Percentiles rank a stretch among this genome's conserved stretches.
Evolutionary conservation across 176 grass and related monocot genomes (phyloP).

Genomic region (Carex scoparia): DNA sequence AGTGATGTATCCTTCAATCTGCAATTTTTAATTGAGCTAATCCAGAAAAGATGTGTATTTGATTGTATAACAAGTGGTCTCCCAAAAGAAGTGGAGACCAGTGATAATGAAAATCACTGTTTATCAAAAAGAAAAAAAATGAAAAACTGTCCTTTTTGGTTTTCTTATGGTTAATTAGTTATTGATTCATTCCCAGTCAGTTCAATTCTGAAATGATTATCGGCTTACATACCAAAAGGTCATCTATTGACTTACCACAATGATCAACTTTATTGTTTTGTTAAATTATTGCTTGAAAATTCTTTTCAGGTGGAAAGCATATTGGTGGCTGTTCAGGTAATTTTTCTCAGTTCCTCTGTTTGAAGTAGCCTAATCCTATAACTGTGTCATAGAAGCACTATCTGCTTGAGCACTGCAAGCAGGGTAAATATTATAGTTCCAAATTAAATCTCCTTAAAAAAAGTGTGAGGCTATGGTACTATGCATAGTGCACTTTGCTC

Average conservation of each 20-base stretch:
- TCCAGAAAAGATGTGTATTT: neutral
- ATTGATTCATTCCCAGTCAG: neutral
- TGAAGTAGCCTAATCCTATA: neutral
- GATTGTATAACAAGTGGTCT: neutral
- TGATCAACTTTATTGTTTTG: neutral
- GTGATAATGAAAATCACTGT: neutral
- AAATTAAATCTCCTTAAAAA: too few relatives aligned
- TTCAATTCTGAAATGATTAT: neutral
- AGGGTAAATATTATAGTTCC: too few relatives aligned
- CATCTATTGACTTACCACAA: neutral
- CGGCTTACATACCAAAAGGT: neutral
- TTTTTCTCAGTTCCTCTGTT: slow-evolving; percentile 3
- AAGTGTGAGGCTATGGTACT: too few relatives aligned
- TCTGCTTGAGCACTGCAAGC: neutral
- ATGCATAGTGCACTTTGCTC: too few relatives aligned
- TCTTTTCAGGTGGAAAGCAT: slow-evolving; percentile 69
- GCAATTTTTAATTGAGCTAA: neutral
- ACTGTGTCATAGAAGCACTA: neutral
- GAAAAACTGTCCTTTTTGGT: neutral
- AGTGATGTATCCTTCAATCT: neutral
- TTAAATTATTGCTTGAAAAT: slow-evolving; percentile 23
- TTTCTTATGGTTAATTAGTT: neutral
- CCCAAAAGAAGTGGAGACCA: neutral
- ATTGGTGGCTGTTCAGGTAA: slow-evolving; percentile 91
- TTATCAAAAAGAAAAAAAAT: neutral